A percentile compares a stretch with the other conserved stretches of the same genome.
Conservation (phyloP, 2,329 filamentous ascomycete species). For the Thermothelomyces thermophilus region DNA sequence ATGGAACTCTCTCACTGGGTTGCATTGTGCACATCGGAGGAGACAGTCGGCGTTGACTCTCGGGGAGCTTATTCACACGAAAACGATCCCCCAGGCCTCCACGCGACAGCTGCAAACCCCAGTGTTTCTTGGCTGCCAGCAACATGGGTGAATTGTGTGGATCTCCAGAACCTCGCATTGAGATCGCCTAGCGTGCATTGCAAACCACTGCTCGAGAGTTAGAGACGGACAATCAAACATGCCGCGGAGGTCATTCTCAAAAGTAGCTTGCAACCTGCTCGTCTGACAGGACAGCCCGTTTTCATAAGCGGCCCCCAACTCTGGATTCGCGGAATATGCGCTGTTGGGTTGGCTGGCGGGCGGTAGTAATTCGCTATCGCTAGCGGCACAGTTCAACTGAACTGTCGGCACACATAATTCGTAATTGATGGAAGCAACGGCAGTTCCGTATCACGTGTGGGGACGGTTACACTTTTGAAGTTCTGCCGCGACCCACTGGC, state of each 20-base stretch:
- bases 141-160: too few species aligned
- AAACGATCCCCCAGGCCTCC: background rate
- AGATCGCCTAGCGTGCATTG: too few species aligned
- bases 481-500: background rate
- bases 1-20: background rate
- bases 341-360: background rate
- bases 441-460: slow-evolving; percentile 3
- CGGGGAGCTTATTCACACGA: slow-evolving; percentile 1
- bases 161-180: too few species aligned
- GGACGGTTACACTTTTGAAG: background rate
- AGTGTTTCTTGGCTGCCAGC: too few species aligned
- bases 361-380: slow-evolving; percentile 10
- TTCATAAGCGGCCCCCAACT: too few species aligned
- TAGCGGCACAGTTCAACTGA: slow-evolving; percentile 12
- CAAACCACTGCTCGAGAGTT: too few species aligned
- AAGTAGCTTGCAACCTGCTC: too few species aligned
- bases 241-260: background rate
- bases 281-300: too few species aligned
- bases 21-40: too few species aligned
- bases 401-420: background rate
- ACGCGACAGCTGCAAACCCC: too few species aligned
- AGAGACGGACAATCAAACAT: background rate
- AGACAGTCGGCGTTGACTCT: too few species aligned
- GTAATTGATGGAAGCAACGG: background rate
- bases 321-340: too few species aligned